Evolutionary conservation across 2,329 filamentous ascomycete genomes (phyloP).

Genomic region (Penicillium sp.): DNA sequence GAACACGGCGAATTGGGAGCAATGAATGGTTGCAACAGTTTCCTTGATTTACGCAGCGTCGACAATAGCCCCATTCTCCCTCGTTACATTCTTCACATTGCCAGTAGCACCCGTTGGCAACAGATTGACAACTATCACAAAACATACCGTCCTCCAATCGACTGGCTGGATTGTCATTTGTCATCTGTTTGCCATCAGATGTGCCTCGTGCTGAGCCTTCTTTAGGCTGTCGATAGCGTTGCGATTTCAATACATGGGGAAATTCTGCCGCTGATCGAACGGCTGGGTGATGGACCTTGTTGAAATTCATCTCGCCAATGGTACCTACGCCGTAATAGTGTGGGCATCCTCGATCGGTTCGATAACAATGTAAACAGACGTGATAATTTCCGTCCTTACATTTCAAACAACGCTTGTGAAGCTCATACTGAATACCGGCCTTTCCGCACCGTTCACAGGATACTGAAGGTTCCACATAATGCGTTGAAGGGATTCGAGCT

Average conservation of each 20-base stretch:
- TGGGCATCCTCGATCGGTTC: conserved; percentile 68
- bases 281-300: conserved; percentile 41
- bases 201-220: conserved; percentile 23
- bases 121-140: conserved; percentile 69
- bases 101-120: conserved; percentile 84
- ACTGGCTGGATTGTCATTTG: conserved; percentile 62
- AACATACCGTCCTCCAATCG: conserved; percentile 77
- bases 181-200: conserved; percentile 49
- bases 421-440: conserved; percentile 72
- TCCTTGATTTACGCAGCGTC: conserved; percentile 78
- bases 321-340: conserved; percentile 88
- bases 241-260: conserved; percentile 50
- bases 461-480: conserved; percentile 68
- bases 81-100: conserved; percentile 82
- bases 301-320: conserved; percentile 65
- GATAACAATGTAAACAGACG: conserved; percentile 78
- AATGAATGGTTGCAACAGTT: conserved; percentile 77
- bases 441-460: conserved; percentile 68
- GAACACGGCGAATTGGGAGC: conserved; percentile 66
- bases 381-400: conserved; percentile 72
- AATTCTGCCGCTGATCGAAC: conserved; percentile 40
- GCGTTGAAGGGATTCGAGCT: conserved; percentile 22
- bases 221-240: conserved; percentile 30
- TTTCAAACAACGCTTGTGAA: conserved; percentile 76
- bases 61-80: conserved; percentile 93